Percentiles rank a stretch among this genome's conserved stretches.
These are phyloP conservation scores for Ramaria rubella DNA, from an alignment of 768 basidiomycete genomes.

Conservation along the genomic window DNA sequence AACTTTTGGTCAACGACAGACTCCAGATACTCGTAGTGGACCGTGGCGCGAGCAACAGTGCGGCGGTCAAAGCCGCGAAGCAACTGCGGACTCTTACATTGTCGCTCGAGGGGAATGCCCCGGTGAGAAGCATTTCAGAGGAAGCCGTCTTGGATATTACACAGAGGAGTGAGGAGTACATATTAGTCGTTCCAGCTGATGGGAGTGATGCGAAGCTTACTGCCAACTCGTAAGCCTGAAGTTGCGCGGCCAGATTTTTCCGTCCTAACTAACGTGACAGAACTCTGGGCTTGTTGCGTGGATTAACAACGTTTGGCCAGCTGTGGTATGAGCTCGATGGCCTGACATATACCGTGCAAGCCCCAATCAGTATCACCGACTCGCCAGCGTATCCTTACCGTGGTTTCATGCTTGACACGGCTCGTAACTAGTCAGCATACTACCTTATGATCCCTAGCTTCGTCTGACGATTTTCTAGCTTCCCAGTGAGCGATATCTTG, in stretches of 20 bases:
- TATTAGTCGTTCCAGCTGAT: conserved; percentile 45
- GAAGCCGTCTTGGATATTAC: conserved; percentile 47
- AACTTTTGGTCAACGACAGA: conserved; percentile 43
- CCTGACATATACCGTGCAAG: conserved; percentile 45
- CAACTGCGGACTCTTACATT: conserved; percentile 40
- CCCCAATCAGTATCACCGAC: conserved; percentile 55
- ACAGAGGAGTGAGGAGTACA: conserved; percentile 54
- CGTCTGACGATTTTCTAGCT: conserved; percentile 30
- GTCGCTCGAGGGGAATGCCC: conserved; percentile 28
- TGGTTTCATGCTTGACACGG: conserved; percentile 75
- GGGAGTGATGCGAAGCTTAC: conserved; percentile 48
- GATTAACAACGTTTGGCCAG: conserved; percentile 71
- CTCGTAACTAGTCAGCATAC: conserved; percentile 58
- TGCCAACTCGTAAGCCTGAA: conserved; percentile 41
- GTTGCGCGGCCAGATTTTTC: conserved; percentile 9
- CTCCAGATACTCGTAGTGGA: conserved; percentile 53
- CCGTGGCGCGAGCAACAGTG: conserved; percentile 45
- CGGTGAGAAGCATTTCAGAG: conserved; percentile 38
- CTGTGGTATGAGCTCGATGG: conserved; percentile 52
- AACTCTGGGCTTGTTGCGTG: conserved; percentile 61
- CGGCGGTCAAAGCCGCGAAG: conserved; percentile 33
- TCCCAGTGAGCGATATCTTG: conserved; percentile 56
- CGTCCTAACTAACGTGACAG: not conserved
- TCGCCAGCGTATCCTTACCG: conserved; percentile 65
- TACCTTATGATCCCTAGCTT: conserved; percentile 9